These are phyloP conservation scores for Lentinula raphanica DNA, from an alignment of 768 basidiomycete species.

Conservation along the genomic window DNA sequence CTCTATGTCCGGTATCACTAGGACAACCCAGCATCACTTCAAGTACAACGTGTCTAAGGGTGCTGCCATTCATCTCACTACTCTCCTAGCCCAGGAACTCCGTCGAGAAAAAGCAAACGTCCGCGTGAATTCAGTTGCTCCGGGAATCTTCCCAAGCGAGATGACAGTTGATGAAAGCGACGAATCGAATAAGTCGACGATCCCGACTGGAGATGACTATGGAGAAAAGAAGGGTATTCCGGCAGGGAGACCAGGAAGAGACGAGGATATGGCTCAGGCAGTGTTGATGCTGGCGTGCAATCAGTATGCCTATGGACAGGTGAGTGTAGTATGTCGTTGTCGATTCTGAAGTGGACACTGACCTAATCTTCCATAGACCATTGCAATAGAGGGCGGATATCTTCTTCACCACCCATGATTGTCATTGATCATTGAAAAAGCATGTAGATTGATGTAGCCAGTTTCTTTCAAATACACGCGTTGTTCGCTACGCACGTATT, in stretches of 20 bases:
- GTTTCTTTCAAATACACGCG: too few species aligned
- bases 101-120: constrained; percentile 17
- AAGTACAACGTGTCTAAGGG: constrained; percentile 40
- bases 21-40: constrained; percentile 36
- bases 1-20: constrained; percentile 36
- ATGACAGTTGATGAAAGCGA: constrained; percentile 20
- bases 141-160: constrained; percentile 32
- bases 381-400: background rate
- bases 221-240: constrained; percentile 4
- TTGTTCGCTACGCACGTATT: too few species aligned
- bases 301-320: constrained; percentile 6
- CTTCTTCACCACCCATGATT: background rate
- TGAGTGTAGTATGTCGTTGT: background rate
- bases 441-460: too few species aligned
- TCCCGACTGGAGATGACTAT: background rate
- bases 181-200: constrained; percentile 3
- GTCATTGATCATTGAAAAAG: too few species aligned
- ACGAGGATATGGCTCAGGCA: constrained; percentile 5
- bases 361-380: background rate
- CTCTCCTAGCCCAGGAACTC: constrained; percentile 31
- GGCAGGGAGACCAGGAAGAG: constrained; percentile 1
- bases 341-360: background rate
- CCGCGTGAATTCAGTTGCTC: constrained; percentile 30
- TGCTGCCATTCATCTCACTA: constrained; percentile 29
- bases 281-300: constrained; percentile 2